Evolutionary conservation across 208 protist genomes (phyloP).

Genomic region (Leishmania martiniquensis): DNA sequence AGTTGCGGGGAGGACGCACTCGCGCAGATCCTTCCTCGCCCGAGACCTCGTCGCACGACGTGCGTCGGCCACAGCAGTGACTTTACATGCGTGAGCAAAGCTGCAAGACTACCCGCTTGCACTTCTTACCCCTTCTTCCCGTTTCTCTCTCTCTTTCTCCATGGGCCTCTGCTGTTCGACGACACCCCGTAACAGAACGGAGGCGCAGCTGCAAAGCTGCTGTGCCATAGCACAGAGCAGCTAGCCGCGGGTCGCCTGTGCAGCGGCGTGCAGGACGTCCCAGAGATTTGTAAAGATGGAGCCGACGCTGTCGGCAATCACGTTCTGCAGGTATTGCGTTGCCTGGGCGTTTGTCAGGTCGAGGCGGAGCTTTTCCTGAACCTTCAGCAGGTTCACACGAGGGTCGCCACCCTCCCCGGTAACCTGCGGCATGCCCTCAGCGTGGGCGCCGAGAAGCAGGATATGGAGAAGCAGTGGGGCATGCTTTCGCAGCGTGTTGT

Average conservation of each 20-base stretch:
- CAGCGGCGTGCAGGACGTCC: slow-evolving; percentile 90
- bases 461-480: slow-evolving; percentile 95
- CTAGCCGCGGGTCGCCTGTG: slow-evolving; percentile 75
- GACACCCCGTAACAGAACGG: background rate
- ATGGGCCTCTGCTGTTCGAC: background rate
- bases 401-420: slow-evolving; percentile 57
- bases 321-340: slow-evolving; percentile 91
- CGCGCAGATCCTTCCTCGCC: background rate
- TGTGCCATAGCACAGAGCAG: background rate
- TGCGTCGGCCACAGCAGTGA: background rate
- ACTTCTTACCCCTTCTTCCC: background rate
- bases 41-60: background rate
- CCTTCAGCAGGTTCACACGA: slow-evolving; percentile 71
- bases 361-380: slow-evolving; percentile 94
- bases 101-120: background rate
- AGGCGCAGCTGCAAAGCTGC: background rate
- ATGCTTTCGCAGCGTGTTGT: slow-evolving; percentile 96
- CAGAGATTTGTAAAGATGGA: slow-evolving; percentile 93
- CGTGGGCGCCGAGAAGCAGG: slow-evolving; percentile 93
- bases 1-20: background rate
- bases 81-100: background rate
- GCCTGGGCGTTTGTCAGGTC: slow-evolving; percentile 94
- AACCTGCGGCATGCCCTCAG: slow-evolving; percentile 72
- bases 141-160: background rate
- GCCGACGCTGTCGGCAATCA: slow-evolving; percentile 94